Base-by-base conservation (phyloP, 2,329 filamentous ascomycete species). In the Stagonosporopsis chrysanthemi region DNA sequence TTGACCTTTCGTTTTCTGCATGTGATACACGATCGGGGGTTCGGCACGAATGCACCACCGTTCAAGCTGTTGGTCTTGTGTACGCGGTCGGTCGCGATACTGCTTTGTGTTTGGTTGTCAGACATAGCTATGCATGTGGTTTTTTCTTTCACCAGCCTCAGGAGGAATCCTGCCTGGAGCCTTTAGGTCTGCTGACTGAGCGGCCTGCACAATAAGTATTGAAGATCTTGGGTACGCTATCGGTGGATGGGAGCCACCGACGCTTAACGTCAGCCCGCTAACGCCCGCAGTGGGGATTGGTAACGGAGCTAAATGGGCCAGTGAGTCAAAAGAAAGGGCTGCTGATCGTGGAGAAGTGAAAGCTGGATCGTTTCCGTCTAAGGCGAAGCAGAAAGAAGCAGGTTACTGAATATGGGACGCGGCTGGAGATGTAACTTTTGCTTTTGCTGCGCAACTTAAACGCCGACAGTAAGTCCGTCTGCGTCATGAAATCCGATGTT, bases 1-100 rank as follows among this genome's bases (percentile, higher is more conserved):
- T 89, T 88, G 52, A 92, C 90, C 75, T 90, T 89, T 60, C 87
- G 80, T 50, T 65, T 63, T 11, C 74, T 67, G 55, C 74, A 76
- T 31, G 73, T 76, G 38, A 74, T 68, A 64, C 74, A 76, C 40
- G 74, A 76, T 36, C 74, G 64, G 38, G 71, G 70, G 47, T 74
- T 62, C 23, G 60, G 54, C 6, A 62, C 58, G 15, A 56, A 24
- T 14, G 60, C 53, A 42, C 61, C 51, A 39, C 63, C 65, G 61
- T 52, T 63, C 44, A 50, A 28, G 55, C 56, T 67, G 46, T 58
- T 58, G 43, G 62, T 66, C 49, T 64, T 66, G 9, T 65, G 63
- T 9, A 62, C 61, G 58, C 62, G 56, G 47, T 68, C 67, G 51
- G 61, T 49, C 47, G 64, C 53, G 52, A 47, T 56, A 7, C 57